Base-by-base conservation (phyloP, 768 basidiomycete species). In the Hebeloma cylindrosporum region DNA sequence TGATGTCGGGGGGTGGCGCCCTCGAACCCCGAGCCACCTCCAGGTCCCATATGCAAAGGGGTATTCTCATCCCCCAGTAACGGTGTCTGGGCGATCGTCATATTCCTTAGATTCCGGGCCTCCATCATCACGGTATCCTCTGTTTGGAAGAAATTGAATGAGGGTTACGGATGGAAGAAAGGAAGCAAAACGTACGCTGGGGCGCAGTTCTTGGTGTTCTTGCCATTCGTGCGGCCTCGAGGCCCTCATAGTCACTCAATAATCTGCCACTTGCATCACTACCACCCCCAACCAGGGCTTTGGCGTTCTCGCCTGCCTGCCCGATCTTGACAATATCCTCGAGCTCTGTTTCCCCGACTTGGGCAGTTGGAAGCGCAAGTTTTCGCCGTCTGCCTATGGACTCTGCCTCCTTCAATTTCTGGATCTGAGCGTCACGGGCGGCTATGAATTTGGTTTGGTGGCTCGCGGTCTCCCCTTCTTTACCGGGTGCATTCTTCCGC, bases 311-410 rank as follows among this genome's bases (percentile, higher is more conserved):
- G 3, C 92, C 86, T 0, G 88, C 87, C 61, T 89, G 83, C 0
- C 96, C 96, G 59, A 98, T 97, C 72, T 98, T 99, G 52, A 96
- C 95, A 50, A 99, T 97, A 53, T 97, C 93, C 68, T 98, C 96
- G 39, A 99, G 67, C 65, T 99, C 96, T 2, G 77, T 68, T 67
- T 99, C 96, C 7, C 92, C 89, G 11, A 99, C 96, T 58, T 99
- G 96, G 5, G 95, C 91, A 18, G 71, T 68, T 0, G 96, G 96
- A 10, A 99, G 73, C 42, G 80, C 78, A 21, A 99, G 72, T 65
- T 89, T 90, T 54, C 91, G 70, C 53, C 96, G 68, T 52, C 92
- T 79, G 18, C 92, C 88, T 45, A 98, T 93, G 41, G 89, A 93
- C 63, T 97, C 93, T 14, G 94, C 94, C 64, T 99, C 96, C 65